Conservation (phyloP, 768 basidiomycete genomes). For the Exsudoporus frostii region DNA sequence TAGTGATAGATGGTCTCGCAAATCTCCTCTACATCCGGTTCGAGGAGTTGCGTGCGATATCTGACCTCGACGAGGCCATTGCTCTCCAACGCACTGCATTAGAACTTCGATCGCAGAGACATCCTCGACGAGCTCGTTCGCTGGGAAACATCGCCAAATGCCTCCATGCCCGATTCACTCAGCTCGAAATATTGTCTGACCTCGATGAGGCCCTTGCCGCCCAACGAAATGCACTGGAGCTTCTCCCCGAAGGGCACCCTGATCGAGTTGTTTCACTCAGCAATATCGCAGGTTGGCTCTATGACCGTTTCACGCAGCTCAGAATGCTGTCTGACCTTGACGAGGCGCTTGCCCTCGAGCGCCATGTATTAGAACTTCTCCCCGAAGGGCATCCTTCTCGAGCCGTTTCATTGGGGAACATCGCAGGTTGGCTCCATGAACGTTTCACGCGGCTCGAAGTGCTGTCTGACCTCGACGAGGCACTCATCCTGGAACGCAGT, state of each 20-base stretch:
- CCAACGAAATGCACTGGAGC: not conserved
- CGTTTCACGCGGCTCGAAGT: not conserved
- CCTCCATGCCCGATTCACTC: not conserved
- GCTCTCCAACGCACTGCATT: not conserved
- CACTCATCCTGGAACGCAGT: not conserved
- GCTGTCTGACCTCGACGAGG: not conserved
- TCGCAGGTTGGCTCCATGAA: rapidly evolving
- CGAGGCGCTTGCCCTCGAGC: too few relatives aligned
- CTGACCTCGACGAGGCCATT: not conserved
- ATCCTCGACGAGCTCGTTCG: not conserved
- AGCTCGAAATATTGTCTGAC: not conserved
- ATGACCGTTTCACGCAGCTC: too few relatives aligned
- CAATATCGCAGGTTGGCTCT: not conserved
- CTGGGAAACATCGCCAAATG: not conserved
- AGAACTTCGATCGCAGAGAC: not conserved
- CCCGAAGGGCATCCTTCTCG: not conserved
- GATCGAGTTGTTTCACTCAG: not conserved
- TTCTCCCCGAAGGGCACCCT: not conserved
- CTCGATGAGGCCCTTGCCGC: not conserved
- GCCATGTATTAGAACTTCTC: not conserved
- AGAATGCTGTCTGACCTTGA: too few relatives aligned
- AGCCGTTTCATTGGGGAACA: not conserved
- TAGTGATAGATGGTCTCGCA: not conserved
- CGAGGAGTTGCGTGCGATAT: not conserved
- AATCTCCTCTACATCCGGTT: not conserved